phyloP scores from a whole-genome alignment of 805 yeast genomes.

The Ogataea trehalophila region DNA sequence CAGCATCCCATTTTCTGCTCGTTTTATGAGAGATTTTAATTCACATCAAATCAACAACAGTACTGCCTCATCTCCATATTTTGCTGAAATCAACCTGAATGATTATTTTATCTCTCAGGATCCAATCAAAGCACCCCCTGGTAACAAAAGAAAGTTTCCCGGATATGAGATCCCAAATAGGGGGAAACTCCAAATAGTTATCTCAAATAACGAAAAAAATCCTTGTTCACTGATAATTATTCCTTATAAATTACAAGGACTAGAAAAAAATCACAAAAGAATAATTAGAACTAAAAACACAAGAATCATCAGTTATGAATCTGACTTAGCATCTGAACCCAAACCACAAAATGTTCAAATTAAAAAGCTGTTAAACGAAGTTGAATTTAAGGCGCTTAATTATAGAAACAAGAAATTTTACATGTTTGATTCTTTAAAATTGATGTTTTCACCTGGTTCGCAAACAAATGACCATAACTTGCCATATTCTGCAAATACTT shows the following conservation, averaged over 20 bases:
- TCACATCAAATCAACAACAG: neutral
- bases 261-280: slow-evolving; percentile 23
- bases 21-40: slow-evolving; percentile 11
- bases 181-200: slow-evolving; percentile 28
- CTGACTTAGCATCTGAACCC: slow-evolving; percentile 7
- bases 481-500: slow-evolving; percentile 13
- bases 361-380: slow-evolving; percentile 20
- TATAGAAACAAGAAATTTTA: slow-evolving; percentile 22
- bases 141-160: slow-evolving; percentile 23
- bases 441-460: slow-evolving; percentile 24
- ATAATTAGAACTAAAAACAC: slow-evolving; percentile 23
- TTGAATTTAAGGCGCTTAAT: slow-evolving; percentile 26
- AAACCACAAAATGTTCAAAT: slow-evolving; percentile 6
- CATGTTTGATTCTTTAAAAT: slow-evolving; percentile 27
- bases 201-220: slow-evolving; percentile 28
- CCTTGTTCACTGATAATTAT: slow-evolving; percentile 22
- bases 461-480: slow-evolving; percentile 16
- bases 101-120: slow-evolving; percentile 21
- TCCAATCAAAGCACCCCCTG: slow-evolving; percentile 1
- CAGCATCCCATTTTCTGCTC: slow-evolving; percentile 22
- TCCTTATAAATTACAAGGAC: slow-evolving; percentile 21
- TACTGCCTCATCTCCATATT: slow-evolving; percentile 25
- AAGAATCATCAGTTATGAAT: slow-evolving; percentile 16
- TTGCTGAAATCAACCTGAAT: slow-evolving; percentile 28
- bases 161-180: slow-evolving; percentile 23